Conservation (phyloP, 2,329 filamentous ascomycete genomes). For the Waltergamsia citrina region DNA sequence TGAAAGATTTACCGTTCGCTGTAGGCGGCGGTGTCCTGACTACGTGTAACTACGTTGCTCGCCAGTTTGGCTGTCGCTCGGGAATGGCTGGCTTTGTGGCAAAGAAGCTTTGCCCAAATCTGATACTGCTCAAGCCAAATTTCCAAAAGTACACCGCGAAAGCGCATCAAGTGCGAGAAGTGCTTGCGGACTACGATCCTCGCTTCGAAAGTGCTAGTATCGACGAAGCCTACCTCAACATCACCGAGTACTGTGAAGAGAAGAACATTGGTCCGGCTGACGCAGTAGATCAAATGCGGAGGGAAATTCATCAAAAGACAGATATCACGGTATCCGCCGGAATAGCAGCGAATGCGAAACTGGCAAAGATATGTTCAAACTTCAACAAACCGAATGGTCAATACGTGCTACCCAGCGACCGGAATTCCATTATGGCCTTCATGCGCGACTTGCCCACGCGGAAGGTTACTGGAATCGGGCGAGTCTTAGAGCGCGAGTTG, state of each 20-base stretch:
- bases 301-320: conserved; percentile 64
- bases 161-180: conserved; percentile 73
- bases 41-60: conserved; percentile 77
- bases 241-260: conserved; percentile 73
- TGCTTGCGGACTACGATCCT: conserved; percentile 81
- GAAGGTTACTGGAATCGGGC: conserved; percentile 91
- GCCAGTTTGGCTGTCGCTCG: conserved; percentile 82
- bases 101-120: conserved; percentile 80
- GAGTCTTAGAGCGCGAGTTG: conserved; percentile 86
- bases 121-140: conserved; percentile 75
- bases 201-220: conserved; percentile 90
- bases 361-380: conserved; percentile 94
- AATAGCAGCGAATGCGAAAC: conserved; percentile 84
- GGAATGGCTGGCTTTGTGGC: conserved; percentile 97
- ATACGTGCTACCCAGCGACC: conserved; percentile 64
- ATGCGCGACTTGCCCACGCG: conserved; percentile 77
- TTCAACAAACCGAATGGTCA: conserved; percentile 96
- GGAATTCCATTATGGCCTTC: conserved; percentile 69
- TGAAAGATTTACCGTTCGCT: conserved; percentile 81
- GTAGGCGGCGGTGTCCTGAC: conserved; percentile 64
- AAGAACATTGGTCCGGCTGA: conserved; percentile 62
- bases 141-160: conserved; percentile 89
- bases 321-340: conserved; percentile 88
- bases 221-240: conserved; percentile 93
- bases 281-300: conserved; percentile 67